Evolutionary conservation across 2,329 filamentous ascomycete genomes (phyloP), one percentile per base, ranked within the genome.

Genomic region (Gnomoniopsis smithogilvyi): DNA sequence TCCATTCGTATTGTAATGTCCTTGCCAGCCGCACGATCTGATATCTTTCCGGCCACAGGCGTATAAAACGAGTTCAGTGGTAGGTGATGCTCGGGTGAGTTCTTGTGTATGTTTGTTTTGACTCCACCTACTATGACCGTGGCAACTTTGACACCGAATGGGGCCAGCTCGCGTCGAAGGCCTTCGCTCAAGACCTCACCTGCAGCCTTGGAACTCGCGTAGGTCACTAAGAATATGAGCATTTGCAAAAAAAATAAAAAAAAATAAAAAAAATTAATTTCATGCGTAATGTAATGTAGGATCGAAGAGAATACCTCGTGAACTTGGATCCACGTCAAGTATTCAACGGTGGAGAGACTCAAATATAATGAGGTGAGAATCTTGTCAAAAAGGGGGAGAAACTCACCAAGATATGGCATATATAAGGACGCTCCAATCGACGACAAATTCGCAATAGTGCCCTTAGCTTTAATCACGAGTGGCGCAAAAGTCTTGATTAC

Each of bases 91-190:
- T 76, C 68, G 1, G 67, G 65, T 33, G 74, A 73, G 64, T 68
- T 72, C 8, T 77, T 76, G 54, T 54, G 52, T 19, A 80, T 81
- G 67, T 81, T 78, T 65, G 77, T 80, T 49, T 70, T 70, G 15
- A 84, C 79, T 2, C 80, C 82, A 24, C 81, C 81, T 0, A 80
- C 78, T 71, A 83, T 78, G 65, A 77, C 78, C n/a, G 82, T 76
- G 76, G 82, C 83, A 68, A 84, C 81, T 61, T 80, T 78, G 11
- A 84, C 81, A 64, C 74, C 74, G 55, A 84, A 78, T 0, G 81
- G 81, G 48, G 74, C 73, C 41, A 85, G 73, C 64, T 85, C 82
- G 49, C 80, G 69, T 26, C 82, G 79, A 21, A 84, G 72, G 0
- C 52, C 45, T 30, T 54, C 52, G 52, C 52, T 54, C n/a, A 54